phyloP scores from a whole-genome alignment of 805 yeast species.

The Metschnikowia vanudenii region DNA sequence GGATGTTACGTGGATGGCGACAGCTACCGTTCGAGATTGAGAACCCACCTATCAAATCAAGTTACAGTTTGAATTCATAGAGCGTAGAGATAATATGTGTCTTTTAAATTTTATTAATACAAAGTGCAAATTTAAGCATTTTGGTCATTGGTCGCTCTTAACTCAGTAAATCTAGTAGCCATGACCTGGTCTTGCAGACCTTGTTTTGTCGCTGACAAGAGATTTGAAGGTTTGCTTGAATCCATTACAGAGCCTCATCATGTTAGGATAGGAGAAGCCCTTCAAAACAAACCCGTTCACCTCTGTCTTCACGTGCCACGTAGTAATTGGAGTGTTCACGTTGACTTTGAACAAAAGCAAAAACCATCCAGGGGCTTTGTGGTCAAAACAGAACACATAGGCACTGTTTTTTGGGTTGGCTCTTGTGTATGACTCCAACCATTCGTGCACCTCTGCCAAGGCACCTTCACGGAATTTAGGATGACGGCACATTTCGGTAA shows the following conservation, averaged over 20 bases:
- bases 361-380: conserved; percentile 93
- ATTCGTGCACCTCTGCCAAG: conserved; percentile 73
- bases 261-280: conserved; percentile 84
- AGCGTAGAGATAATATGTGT: too few species aligned
- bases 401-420: conserved; percentile 90
- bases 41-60: conserved; percentile 3
- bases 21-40: conserved; percentile 58
- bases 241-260: conserved; percentile 87
- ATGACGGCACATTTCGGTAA: conserved; percentile 78
- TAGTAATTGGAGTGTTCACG: conserved; percentile 61
- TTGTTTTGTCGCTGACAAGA: conserved; percentile 25
- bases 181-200: conserved; percentile 16
- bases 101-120: not conserved
- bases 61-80: too few species aligned
- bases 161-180: conserved; percentile 8
- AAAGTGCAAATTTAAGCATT: not conserved
- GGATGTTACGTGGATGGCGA: conserved; percentile 77
- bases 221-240: conserved; percentile 68
- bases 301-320: conserved; percentile 90
- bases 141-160: not conserved
- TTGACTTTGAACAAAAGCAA: conserved; percentile 80
- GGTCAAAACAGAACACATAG: conserved; percentile 88
- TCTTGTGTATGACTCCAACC: conserved; percentile 84
- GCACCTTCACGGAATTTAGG: conserved; percentile 88
- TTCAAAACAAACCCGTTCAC: conserved; percentile 82